A percentile compares a stretch with the other conserved stretches of the same genome.
phyloP scores from a whole-genome alignment of 1,139 yeast genomes.

The Geotrichum reessii region DNA sequence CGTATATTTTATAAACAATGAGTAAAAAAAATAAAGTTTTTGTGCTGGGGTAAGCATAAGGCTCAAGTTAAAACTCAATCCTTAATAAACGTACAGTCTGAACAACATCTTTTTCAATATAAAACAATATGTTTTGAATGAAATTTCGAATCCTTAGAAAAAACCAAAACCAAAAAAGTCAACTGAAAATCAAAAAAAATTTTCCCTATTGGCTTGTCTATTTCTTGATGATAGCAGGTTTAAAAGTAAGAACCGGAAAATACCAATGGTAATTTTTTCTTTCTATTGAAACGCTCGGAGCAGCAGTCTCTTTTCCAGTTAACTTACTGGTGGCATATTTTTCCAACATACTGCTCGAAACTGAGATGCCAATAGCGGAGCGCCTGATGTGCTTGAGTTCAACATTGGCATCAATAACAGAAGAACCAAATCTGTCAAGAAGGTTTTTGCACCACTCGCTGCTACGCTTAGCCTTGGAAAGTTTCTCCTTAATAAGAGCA shows the following conservation, averaged over 20 bases:
- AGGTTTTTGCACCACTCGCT: constrained; percentile 20
- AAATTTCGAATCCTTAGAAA: too few relatives aligned
- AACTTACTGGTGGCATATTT: background rate
- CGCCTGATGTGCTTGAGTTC: constrained; percentile 33
- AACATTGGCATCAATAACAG: constrained; percentile 23
- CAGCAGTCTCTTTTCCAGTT: constrained; percentile 6
- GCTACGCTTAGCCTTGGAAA: constrained; percentile 5
- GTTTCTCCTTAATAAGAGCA: background rate
- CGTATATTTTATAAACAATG: too few relatives aligned
- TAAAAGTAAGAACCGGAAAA: constrained; percentile 31
- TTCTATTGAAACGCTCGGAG: constrained; percentile 16
- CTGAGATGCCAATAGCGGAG: constrained; percentile 31
- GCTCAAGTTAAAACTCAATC: too few relatives aligned
- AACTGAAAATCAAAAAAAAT: background rate
- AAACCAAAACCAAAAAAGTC: background rate
- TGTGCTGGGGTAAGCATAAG: too few relatives aligned
- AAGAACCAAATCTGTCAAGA: constrained; percentile 23
- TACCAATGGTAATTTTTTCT: constrained; percentile 31
- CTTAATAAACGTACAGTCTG: too few relatives aligned
- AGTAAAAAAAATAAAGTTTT: too few relatives aligned
- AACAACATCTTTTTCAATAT: too few relatives aligned
- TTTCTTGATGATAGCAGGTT: background rate
- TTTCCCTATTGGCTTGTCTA: background rate
- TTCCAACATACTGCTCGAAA: constrained; percentile 23
- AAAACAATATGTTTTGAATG: too few relatives aligned